Conservation (phyloP, 2,329 filamentous ascomycete species). For the Beauveria caledonica region DNA sequence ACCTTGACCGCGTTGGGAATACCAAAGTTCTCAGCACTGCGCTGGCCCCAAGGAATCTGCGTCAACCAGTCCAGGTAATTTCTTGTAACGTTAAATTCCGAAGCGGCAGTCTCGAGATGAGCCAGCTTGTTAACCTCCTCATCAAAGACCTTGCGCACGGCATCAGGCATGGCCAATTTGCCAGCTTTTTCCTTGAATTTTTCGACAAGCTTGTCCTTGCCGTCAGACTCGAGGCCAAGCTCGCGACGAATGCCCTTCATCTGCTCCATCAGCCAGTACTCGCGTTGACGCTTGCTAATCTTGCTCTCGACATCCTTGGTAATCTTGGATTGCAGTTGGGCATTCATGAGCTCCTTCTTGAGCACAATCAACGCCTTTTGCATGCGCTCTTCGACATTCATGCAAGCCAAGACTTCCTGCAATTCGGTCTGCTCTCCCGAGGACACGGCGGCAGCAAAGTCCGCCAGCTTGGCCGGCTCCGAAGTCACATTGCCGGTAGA, state of each 20-base stretch:
- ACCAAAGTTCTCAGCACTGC: slow-evolving; percentile 92
- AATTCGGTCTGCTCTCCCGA: slow-evolving; percentile 85
- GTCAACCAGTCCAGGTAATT: slow-evolving; percentile 99
- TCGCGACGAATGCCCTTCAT: slow-evolving; percentile 98
- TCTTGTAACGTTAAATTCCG: slow-evolving; percentile 95
- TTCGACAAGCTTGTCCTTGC: slow-evolving; percentile 95
- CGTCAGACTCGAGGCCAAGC: slow-evolving; percentile 92
- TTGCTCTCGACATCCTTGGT: slow-evolving; percentile 96
- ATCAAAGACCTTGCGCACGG: slow-evolving; percentile 94
- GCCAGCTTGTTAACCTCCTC: slow-evolving; percentile 97
- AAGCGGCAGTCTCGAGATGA: slow-evolving; percentile 89
- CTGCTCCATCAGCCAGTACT: slow-evolving; percentile 99
- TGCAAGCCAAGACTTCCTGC: slow-evolving; percentile 79
- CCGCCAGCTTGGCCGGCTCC: slow-evolving; percentile 88
- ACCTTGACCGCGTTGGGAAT: slow-evolving; percentile 87
- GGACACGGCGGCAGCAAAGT: slow-evolving; percentile 96
- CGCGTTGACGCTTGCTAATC: slow-evolving; percentile 92
- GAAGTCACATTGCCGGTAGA: slow-evolving; percentile 91
- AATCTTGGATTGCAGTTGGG: slow-evolving; percentile 93
- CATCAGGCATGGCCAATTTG: slow-evolving; percentile 93
- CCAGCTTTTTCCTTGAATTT: slow-evolving; percentile 93
- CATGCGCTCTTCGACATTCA: slow-evolving; percentile 87
- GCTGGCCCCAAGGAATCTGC: slow-evolving; percentile 93
- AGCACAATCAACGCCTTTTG: slow-evolving; percentile 85
- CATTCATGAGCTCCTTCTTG: slow-evolving; percentile 98